Conservation (phyloP, 2,329 filamentous ascomycete genomes). For the Diaporthe citri region DNA sequence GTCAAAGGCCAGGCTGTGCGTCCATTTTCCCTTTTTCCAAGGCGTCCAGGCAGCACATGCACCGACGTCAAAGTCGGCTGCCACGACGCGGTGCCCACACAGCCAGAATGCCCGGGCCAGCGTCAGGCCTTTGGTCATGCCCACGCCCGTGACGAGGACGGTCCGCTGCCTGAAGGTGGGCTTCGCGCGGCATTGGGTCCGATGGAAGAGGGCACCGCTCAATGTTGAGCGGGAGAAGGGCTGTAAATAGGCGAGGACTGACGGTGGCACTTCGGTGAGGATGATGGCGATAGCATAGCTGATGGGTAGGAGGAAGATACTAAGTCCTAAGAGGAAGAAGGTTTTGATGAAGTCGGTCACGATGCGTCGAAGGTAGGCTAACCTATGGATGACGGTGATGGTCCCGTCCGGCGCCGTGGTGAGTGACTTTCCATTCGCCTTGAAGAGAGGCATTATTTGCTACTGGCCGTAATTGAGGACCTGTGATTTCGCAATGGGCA, state of each 20-base stretch:
- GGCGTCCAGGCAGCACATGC: slow-evolving; percentile 58
- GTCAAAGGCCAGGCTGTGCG: slow-evolving; percentile 68
- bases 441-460: background rate
- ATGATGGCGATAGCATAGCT: slow-evolving; percentile 26
- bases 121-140: slow-evolving; percentile 77
- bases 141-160: slow-evolving; percentile 78
- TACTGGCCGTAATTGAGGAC: background rate
- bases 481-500: too few relatives aligned
- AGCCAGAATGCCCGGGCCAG: slow-evolving; percentile 75
- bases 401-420: background rate
- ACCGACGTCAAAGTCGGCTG: slow-evolving; percentile 70
- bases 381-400: too few relatives aligned
- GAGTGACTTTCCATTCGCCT: background rate
- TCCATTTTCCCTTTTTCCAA: background rate
- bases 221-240: slow-evolving; percentile 26
- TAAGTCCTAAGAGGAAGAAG: slow-evolving; percentile 17
- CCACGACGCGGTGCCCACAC: slow-evolving; percentile 77
- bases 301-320: slow-evolving; percentile 11
- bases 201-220: slow-evolving; percentile 14
- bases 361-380: background rate
- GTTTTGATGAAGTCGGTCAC: slow-evolving; percentile 35
- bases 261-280: slow-evolving; percentile 8
- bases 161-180: slow-evolving; percentile 50
- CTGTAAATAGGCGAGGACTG: slow-evolving; percentile 27
- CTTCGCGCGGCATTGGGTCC: slow-evolving; percentile 21